Evolutionary conservation across 495 filamentous ascomycete genomes (phyloP).

Genomic region (Lasiosphaeria hispida): DNA sequence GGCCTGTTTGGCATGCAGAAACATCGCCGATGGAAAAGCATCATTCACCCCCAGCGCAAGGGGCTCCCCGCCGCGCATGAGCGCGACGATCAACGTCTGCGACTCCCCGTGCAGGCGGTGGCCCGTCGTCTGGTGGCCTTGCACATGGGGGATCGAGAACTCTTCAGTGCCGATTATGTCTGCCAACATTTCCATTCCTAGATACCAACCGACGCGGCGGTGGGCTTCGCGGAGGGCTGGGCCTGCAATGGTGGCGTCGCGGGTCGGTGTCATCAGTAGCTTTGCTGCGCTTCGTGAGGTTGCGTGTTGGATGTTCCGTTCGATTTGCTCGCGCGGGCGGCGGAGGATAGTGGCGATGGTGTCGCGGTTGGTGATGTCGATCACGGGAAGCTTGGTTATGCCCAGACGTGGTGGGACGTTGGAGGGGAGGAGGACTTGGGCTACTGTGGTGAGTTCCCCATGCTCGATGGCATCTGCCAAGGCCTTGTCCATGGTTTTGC

Average conservation of each 20-base stretch:
- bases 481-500: conserved; percentile 54
- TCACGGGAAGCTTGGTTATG: conserved; percentile 41
- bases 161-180: conserved; percentile 54
- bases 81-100: conserved; percentile 54
- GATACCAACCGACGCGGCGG: conserved; percentile 50
- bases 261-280: conserved; percentile 57
- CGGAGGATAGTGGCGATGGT: conserved; percentile 40
- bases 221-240: conserved; percentile 52
- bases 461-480: conserved; percentile 46
- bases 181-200: conserved; percentile 50
- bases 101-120: conserved; percentile 52
- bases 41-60: conserved; percentile 65
- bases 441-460: conserved; percentile 36
- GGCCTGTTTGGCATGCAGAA: conserved; percentile 53
- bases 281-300: conserved; percentile 47
- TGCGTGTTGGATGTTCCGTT: conserved; percentile 39
- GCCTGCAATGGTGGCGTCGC: conserved; percentile 49
- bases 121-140: conserved; percentile 48
- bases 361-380: conserved; percentile 35
- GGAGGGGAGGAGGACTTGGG: conserved; percentile 50
- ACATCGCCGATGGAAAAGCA: conserved; percentile 52
- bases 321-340: conserved; percentile 13
- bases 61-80: conserved; percentile 67
- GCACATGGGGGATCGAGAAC: conserved; percentile 53
- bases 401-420: conserved; percentile 43